Evolutionary conservation across 2,329 filamentous ascomycete genomes (phyloP).

Genomic region (Beauveria sp.): DNA sequence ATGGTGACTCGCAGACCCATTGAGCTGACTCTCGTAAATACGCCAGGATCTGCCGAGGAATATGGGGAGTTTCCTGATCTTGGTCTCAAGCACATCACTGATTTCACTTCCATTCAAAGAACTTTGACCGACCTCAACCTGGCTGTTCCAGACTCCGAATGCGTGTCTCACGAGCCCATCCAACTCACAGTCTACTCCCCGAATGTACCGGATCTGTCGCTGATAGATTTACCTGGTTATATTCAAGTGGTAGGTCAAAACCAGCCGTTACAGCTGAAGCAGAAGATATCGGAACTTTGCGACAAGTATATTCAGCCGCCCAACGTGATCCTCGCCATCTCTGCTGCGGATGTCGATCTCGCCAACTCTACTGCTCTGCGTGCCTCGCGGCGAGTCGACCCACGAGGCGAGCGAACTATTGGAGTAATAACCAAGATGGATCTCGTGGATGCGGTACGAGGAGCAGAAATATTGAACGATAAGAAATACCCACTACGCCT

Average conservation of each 20-base stretch:
- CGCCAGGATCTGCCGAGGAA: slow-evolving; percentile 75
- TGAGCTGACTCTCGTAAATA: slow-evolving; percentile 93
- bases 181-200: slow-evolving; percentile 93
- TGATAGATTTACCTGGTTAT: slow-evolving; percentile 95
- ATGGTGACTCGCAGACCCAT: slow-evolving; percentile 97
- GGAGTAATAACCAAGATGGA: slow-evolving; percentile 99
- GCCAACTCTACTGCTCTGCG: slow-evolving; percentile 91
- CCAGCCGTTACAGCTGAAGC: slow-evolving; percentile 84
- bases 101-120: slow-evolving; percentile 86
- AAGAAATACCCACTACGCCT: slow-evolving; percentile 91
- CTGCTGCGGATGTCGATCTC: slow-evolving; percentile 92
- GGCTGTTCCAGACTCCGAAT: slow-evolving; percentile 83
- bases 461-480: slow-evolving; percentile 71
- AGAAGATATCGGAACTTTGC: slow-evolving; percentile 91
- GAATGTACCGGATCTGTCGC: slow-evolving; percentile 86
- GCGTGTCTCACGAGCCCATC: slow-evolving; percentile 94
- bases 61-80: slow-evolving; percentile 96
- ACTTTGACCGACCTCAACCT: slow-evolving; percentile 92
- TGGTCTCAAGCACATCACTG: slow-evolving; percentile 79
- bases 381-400: slow-evolving; percentile 86
- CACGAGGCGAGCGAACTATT: slow-evolving; percentile 89
- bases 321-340: slow-evolving; percentile 95
- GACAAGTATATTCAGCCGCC: slow-evolving; percentile 97
- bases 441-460: slow-evolving; percentile 76
- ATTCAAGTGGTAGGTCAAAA: slow-evolving; percentile 92